These are phyloP conservation scores for Boletus huronensis DNA, from an alignment of 768 basidiomycete species.

Conservation along the genomic window DNA sequence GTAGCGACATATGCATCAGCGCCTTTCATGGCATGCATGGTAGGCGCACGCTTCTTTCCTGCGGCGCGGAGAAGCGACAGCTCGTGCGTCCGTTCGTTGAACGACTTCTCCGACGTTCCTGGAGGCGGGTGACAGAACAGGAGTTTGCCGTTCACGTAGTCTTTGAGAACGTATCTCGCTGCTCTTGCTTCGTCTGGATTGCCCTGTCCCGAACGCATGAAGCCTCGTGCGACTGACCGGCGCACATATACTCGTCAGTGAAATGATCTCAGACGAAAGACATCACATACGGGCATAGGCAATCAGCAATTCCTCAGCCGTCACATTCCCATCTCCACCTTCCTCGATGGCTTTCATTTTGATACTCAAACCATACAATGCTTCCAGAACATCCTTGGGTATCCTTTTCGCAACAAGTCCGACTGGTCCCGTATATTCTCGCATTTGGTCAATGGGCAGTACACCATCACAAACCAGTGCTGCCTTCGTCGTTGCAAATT, in stretches of 20 bases:
- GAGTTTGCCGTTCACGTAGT: slow-evolving; percentile 93
- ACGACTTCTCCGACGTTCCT: slow-evolving; percentile 54
- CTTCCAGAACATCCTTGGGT: slow-evolving; percentile 81
- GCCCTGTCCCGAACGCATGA: slow-evolving; percentile 89
- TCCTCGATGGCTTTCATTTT: slow-evolving; percentile 65
- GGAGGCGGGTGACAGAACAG: slow-evolving; percentile 92
- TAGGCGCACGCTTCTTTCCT: slow-evolving; percentile 87
- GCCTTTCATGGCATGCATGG: slow-evolving; percentile 78
- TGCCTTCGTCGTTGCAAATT: slow-evolving; percentile 95
- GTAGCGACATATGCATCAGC: slow-evolving; percentile 75
- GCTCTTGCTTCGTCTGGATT: slow-evolving; percentile 96
- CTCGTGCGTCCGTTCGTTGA: slow-evolving; percentile 71
- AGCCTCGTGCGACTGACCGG: slow-evolving; percentile 81
- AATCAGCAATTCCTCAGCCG: slow-evolving; percentile 78
- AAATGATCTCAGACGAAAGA: not conserved
- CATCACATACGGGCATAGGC: slow-evolving; percentile 84
- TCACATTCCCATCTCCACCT: slow-evolving; percentile 73
- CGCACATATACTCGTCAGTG: slow-evolving; percentile 15
- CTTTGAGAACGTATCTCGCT: slow-evolving; percentile 89
- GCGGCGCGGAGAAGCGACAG: slow-evolving; percentile 53
- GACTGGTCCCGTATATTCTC: slow-evolving; percentile 85
- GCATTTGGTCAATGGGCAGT: slow-evolving; percentile 94
- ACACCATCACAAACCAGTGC: slow-evolving; percentile 96
- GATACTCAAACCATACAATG: slow-evolving; percentile 82
- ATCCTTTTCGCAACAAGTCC: slow-evolving; percentile 75